These are phyloP conservation scores for Verbascum thapsus DNA, from an alignment of 257 asterid species.

Conservation along the genomic window DNA sequence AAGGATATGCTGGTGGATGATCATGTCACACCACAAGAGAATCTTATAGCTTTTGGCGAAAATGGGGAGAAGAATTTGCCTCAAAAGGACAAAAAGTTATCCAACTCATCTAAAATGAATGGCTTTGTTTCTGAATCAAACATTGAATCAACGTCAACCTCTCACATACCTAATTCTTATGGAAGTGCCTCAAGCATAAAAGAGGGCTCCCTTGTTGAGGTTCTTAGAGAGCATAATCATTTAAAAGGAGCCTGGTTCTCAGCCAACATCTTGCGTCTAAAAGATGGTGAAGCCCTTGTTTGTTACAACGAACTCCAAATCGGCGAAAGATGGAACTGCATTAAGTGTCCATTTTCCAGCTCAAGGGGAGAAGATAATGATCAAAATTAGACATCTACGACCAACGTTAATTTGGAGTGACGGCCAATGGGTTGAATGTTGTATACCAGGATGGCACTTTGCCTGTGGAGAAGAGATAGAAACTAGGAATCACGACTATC, in stretches of 20 bases:
- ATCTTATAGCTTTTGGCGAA: no score
- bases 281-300: no score
- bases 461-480: no score
- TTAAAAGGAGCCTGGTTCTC: slow-evolving; percentile 76
- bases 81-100: no score
- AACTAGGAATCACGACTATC: no score
- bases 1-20: no score
- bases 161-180: slow-evolving; percentile 19
- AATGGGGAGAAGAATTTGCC: no score
- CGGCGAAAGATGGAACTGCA: no score
- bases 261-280: slow-evolving; percentile 64
- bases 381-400: slow-evolving; percentile 79
- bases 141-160: slow-evolving; percentile 33
- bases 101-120: no score
- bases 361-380: slow-evolving; percentile 57
- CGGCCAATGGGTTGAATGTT: slow-evolving; percentile 83
- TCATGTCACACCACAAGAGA: no score
- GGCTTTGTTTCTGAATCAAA: slow-evolving; percentile 45
- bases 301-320: no score
- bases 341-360: no score
- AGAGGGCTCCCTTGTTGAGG: slow-evolving; percentile 87
- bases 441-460: slow-evolving; percentile 46
- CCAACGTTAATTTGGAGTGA: slow-evolving; percentile 82
- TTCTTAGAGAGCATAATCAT: slow-evolving; percentile 68
- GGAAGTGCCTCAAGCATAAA: slow-evolving; percentile 44